A percentile compares a stretch with the other conserved stretches of the same genome.
phyloP scores from a whole-genome alignment of 352 stramenopile species.

The Pythium aristosporum region DNA sequence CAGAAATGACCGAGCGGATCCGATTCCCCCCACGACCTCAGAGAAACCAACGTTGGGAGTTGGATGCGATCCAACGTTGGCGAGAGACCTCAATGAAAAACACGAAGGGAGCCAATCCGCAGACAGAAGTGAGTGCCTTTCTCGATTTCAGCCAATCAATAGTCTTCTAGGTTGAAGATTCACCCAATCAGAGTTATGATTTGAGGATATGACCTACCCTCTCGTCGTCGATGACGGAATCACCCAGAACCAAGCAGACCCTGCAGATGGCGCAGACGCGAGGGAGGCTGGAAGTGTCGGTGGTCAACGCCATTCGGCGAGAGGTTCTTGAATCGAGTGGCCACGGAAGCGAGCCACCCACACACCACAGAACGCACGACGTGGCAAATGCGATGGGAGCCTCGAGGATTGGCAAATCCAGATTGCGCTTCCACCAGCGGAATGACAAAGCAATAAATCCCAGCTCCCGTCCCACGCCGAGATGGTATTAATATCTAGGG shows the following conservation, averaged over 20 bases:
- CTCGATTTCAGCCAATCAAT: constrained; percentile 4
- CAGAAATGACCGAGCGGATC: constrained; percentile 23
- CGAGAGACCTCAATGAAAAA: not conserved
- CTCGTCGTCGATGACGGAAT: constrained; percentile 19
- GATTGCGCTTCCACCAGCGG: not conserved
- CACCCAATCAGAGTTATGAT: constrained; percentile 11
- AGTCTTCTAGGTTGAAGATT: constrained; percentile 8
- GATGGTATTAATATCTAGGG: too few species aligned
- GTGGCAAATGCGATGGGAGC: not conserved
- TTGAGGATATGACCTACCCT: constrained; percentile 8
- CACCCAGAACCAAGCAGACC: constrained; percentile 10
- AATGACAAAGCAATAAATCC: not conserved
- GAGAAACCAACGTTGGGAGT: constrained; percentile 7
- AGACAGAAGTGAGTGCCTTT: not conserved
- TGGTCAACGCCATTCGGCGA: not conserved
- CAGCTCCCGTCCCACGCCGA: too few species aligned
- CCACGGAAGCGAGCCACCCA: not conserved
- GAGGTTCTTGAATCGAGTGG: constrained; percentile 13
- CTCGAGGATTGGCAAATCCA: too few species aligned
- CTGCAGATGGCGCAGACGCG: constrained; percentile 6
- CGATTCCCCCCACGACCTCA: not conserved
- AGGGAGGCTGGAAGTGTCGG: constrained; percentile 2
- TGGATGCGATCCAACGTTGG: constrained; percentile 11
- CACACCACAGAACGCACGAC: not conserved
- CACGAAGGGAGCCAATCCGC: constrained; percentile 18